Evolutionary conservation across 805 yeast genomes (phyloP).

Genomic region (Zygoascus flipseniorum): DNA sequence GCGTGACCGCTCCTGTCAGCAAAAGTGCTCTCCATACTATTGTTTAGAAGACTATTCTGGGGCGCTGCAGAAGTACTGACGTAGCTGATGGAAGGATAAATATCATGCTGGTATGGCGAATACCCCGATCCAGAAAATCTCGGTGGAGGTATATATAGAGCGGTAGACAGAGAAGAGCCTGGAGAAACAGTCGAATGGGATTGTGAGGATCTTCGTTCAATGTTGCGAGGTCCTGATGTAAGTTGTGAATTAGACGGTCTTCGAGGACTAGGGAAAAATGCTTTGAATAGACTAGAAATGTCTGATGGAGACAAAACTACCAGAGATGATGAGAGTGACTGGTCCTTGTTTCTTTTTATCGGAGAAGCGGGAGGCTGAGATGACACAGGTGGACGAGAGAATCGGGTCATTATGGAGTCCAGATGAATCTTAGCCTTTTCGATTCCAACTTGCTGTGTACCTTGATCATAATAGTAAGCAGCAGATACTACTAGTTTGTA

Average conservation of each 20-base stretch:
- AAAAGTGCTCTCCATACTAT: neutral
- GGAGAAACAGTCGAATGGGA: neutral
- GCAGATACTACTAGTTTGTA: conserved; percentile 8
- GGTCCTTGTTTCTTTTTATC: conserved; percentile 13
- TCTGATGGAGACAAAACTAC: conserved; percentile 27
- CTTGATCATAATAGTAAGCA: conserved; percentile 7
- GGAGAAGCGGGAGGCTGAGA: neutral
- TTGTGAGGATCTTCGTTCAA: neutral
- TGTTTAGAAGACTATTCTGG: neutral
- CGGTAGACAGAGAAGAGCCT: neutral
- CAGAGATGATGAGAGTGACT: conserved; percentile 2
- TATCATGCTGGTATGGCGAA: neutral
- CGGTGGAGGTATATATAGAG: neutral
- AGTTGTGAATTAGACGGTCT: neutral
- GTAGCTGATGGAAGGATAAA: neutral
- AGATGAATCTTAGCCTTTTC: conserved; percentile 5
- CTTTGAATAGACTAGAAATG: conserved; percentile 20
- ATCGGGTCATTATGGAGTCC: conserved; percentile 9
- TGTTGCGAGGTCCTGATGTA: neutral
- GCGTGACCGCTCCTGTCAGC: neutral
- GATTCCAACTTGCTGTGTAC: conserved; percentile 2
- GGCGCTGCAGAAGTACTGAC: neutral
- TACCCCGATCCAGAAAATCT: neutral
- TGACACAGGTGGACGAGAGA: neutral
- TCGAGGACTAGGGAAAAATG: conserved; percentile 16